Conservation (phyloP, 2,329 filamentous ascomycete species). For the Aspergillus aculeatus region DNA sequence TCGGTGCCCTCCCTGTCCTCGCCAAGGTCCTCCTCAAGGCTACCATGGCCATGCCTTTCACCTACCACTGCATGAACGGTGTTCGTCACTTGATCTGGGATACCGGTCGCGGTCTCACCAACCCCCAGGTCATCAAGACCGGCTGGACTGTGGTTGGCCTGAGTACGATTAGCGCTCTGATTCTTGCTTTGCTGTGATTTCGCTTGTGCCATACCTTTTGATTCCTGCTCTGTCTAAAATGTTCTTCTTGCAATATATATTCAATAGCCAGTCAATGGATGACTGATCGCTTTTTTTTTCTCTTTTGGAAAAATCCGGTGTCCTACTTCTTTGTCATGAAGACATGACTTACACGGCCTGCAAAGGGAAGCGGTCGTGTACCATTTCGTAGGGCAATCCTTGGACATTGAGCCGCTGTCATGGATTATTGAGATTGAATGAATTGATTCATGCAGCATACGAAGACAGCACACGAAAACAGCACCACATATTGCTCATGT, state of each 20-base stretch:
- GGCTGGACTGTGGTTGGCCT: constrained; percentile 64
- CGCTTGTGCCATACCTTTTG: constrained; percentile 30
- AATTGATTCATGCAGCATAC: too few relatives aligned
- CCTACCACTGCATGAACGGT: constrained; percentile 68
- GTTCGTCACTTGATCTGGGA: constrained; percentile 72
- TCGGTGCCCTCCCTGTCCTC: constrained; percentile 60
- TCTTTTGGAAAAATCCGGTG: constrained; percentile 11
- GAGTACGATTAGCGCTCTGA: constrained; percentile 51
- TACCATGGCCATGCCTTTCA: constrained; percentile 62
- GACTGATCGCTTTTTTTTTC: constrained; percentile 19
- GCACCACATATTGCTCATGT: neutral
- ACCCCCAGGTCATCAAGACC: constrained; percentile 63
- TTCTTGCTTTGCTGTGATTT: constrained; percentile 47
- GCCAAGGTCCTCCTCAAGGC: constrained; percentile 62
- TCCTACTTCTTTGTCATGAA: constrained; percentile 7
- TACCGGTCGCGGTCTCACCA: constrained; percentile 60
- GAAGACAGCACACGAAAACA: neutral
- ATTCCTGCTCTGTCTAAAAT: constrained; percentile 33
- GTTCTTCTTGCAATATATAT: constrained; percentile 27
- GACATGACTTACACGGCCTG: neutral
- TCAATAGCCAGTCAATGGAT: constrained; percentile 20
- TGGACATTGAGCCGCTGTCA: too few relatives aligned
- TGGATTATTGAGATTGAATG: too few relatives aligned
- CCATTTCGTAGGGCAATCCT: neutral
- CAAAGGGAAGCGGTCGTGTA: neutral